A percentile compares a stretch with the other conserved stretches of the same genome.
Conservation (phyloP, 2,329 filamentous ascomycete genomes). For the Neofusicoccum ribis region DNA sequence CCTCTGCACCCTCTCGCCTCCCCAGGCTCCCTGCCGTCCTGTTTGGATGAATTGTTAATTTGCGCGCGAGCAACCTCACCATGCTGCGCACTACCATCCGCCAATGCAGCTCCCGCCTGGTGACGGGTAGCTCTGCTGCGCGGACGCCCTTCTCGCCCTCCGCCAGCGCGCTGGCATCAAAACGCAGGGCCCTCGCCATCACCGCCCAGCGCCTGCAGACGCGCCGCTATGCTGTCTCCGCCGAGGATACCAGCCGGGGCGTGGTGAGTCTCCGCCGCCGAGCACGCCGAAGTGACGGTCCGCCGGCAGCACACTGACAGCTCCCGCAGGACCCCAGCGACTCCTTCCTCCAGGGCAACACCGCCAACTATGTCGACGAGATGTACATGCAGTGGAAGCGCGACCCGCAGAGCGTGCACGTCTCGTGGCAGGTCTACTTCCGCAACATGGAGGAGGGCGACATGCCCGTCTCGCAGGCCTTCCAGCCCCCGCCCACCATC, state of each 20-base stretch:
- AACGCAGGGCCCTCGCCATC: slow-evolving; percentile 49
- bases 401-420: slow-evolving; percentile 88
- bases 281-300: slow-evolving; percentile 6
- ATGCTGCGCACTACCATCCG: slow-evolving; percentile 73
- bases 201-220: slow-evolving; percentile 47
- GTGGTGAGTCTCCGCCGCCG: slow-evolving; percentile 52
- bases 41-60: slow-evolving; percentile 20
- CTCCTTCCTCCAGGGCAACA: slow-evolving; percentile 94
- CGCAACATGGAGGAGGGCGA: slow-evolving; percentile 98
- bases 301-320: slow-evolving; percentile 28
- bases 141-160: slow-evolving; percentile 46
- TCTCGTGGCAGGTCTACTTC: slow-evolving; percentile 99
- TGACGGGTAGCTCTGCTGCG: slow-evolving; percentile 50
- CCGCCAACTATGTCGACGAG: slow-evolving; percentile 98
- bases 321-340: slow-evolving; percentile 74
- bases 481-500: slow-evolving; percentile 91
- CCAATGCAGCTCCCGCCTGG: slow-evolving; percentile 65
- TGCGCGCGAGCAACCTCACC: slow-evolving; percentile 41
- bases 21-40: slow-evolving; percentile 1
- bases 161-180: slow-evolving; percentile 47
- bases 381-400: slow-evolving; percentile 99
- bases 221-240: slow-evolving; percentile 60
- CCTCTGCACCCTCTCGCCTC: not conserved
- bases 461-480: slow-evolving; percentile 96
- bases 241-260: slow-evolving; percentile 60